Conservation (phyloP, 164 flowering plant genomes). For the Dillenia suffruticosa region DNA sequence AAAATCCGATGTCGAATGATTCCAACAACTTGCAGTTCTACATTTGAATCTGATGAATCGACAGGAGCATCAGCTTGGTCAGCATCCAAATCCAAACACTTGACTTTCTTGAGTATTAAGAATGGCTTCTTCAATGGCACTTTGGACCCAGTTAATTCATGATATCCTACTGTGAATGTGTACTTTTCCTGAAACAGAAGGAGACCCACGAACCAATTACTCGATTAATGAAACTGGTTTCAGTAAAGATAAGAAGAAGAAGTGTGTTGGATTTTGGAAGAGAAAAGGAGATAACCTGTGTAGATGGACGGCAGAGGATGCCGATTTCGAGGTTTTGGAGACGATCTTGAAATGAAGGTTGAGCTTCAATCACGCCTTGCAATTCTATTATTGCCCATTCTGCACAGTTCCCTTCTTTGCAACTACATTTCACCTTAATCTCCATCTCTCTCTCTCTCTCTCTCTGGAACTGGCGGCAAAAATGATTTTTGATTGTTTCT, state of each 20-base stretch:
- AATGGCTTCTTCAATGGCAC: conserved; percentile 76
- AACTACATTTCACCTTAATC: conserved; percentile 73
- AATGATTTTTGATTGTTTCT: no score
- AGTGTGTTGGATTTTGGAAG: background rate
- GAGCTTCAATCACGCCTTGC: conserved; percentile 79
- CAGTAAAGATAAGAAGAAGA: background rate
- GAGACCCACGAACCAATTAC: background rate
- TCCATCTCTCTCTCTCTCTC: conserved; percentile 30
- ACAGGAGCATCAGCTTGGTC: conserved; percentile 6
- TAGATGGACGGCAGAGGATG: conserved; percentile 68
- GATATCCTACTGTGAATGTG: conserved; percentile 87
- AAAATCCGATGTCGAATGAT: conserved; percentile 72
- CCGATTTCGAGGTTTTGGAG: conserved; percentile 78
- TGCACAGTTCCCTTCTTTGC: conserved; percentile 57
- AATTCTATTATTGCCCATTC: conserved; percentile 92
- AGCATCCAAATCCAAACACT: conserved; percentile 12
- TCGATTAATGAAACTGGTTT: no score
- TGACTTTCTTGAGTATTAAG: conserved; percentile 64
- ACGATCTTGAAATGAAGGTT: conserved; percentile 41
- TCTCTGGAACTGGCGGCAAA: no score
- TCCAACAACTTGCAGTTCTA: conserved; percentile 76
- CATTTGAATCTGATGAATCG: conserved; percentile 19
- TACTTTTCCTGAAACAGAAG: conserved; percentile 53
- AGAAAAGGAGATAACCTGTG: conserved; percentile 38
- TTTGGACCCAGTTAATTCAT: conserved; percentile 78